Conservation (phyloP, 306 rosid species). For the Notholithocarpus densiflorus region DNA sequence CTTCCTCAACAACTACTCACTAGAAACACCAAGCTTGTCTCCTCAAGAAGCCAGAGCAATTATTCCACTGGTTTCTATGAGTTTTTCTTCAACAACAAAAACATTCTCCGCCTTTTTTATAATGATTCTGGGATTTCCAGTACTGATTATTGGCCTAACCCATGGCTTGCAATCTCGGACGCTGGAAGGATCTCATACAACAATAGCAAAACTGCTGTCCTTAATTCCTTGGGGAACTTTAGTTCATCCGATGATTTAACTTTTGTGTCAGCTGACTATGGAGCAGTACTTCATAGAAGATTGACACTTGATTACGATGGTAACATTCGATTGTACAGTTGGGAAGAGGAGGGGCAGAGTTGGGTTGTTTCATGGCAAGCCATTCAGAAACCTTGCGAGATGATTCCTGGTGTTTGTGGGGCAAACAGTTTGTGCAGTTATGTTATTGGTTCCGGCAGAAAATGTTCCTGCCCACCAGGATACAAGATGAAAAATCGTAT, state of each 20-base stretch:
- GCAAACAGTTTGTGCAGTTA: conserved; percentile 18
- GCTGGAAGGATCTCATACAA: background rate
- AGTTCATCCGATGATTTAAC: conserved; percentile 15
- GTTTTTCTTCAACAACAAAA: conserved; percentile 23
- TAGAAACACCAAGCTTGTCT: conserved; percentile 17
- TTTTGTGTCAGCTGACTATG: conserved; percentile 24
- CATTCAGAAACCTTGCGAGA: background rate
- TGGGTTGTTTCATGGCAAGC: conserved; percentile 40
- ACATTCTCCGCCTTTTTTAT: conserved; percentile 26
- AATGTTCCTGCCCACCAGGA: conserved; percentile 31
- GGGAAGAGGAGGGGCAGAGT: background rate
- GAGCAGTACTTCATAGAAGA: conserved; percentile 22
- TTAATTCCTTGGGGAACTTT: conserved; percentile 12
- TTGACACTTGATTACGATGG: conserved; percentile 34
- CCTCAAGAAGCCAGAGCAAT: conserved; percentile 26
- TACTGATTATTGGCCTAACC: conserved; percentile 12
- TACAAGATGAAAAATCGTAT: background rate
- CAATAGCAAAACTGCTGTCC: conserved; percentile 1
- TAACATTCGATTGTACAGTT: conserved; percentile 28
- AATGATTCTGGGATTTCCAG: conserved; percentile 31
- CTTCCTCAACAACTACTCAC: conserved; percentile 40
- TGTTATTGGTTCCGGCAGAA: conserved; percentile 13
- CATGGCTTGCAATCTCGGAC: background rate
- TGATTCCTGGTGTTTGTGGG: conserved; percentile 38
- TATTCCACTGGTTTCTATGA: conserved; percentile 34